Evolutionary conservation across 2,329 filamentous ascomycete genomes (phyloP), one percentile per base, ranked within the genome.

Genomic region (Pyricularia pennisetigena): DNA sequence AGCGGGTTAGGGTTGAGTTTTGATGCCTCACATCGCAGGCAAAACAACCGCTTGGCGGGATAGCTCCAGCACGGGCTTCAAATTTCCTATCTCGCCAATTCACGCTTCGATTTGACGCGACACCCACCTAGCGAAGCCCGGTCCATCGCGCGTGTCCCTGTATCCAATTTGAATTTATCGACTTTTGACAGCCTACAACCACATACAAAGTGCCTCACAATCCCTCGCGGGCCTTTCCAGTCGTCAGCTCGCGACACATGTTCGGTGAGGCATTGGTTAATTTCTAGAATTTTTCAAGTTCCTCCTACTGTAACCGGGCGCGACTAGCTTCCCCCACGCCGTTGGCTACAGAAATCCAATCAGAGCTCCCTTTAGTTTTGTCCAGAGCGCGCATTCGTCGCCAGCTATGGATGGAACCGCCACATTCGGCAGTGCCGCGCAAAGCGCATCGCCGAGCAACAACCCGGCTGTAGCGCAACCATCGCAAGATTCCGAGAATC

Each of bases 401-500:
- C 71, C 73, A 75, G 79, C 75, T 68, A 89, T 89, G 87, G 87
- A 89, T 70, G 86, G 86, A 71, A 81, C 83, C 70, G 78, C 82
- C 73, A 85, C 79, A 72, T 87, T 85, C 73, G 86, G 82, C 76
- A 88, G 86, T 71, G 83, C 86, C 65, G 81, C 79, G 72, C 84
- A 84, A 74, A 84, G 80, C 73, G 82, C 81, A 71, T 87, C 86
- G 64, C 86, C 86, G 57, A 80, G 81, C 70, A 83, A 81, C 75
- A 88, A 87, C 74, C 81, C 83, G 16, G 82, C 84, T 64, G 79
- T 86, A 64, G 81, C 86, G 69, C 85, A 88, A 72, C 82, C 84
- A 10, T 82, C 83, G 68, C 76, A 85, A 57, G 82, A 83, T 70
- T 76, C 78, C 26, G 82, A 86, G 71, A 75, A 66, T 71, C 73